phyloP scores from a whole-genome alignment of 257 asterid species.

The Avicennia marina region DNA sequence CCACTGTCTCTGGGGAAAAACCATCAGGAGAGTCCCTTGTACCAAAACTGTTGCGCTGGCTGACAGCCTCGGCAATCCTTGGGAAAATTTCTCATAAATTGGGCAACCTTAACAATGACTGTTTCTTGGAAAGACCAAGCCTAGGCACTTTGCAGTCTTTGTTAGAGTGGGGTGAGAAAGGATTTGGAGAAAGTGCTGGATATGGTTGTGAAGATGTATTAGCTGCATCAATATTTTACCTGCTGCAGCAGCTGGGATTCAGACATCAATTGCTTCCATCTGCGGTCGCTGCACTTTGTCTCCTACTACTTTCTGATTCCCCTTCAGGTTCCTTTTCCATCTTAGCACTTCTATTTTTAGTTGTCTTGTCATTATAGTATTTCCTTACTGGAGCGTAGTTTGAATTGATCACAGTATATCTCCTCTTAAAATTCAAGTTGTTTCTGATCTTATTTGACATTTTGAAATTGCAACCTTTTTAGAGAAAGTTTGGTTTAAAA shows the following conservation, averaged over 20 bases:
- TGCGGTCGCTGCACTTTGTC: slow-evolving; percentile 66
- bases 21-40: slow-evolving; percentile 45
- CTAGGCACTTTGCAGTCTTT: slow-evolving; percentile 40
- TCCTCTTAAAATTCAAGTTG: too few relatives aligned
- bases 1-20: slow-evolving; percentile 25
- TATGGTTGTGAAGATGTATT: slow-evolving; percentile 37
- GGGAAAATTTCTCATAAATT: slow-evolving; percentile 45
- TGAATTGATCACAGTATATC: neutral
- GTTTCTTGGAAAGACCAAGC: slow-evolving; percentile 30
- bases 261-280: slow-evolving; percentile 53
- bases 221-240: slow-evolving; percentile 56
- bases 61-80: slow-evolving; percentile 72
- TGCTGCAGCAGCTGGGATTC: slow-evolving; percentile 56
- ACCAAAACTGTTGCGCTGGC: slow-evolving; percentile 82
- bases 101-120: slow-evolving; percentile 19
- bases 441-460: too few relatives aligned
- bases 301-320: slow-evolving; percentile 47
- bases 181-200: slow-evolving; percentile 16
- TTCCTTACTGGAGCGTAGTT: neutral
- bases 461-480: too few relatives aligned
- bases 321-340: slow-evolving; percentile 45
- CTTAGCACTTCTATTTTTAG: neutral
- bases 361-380: neutral
- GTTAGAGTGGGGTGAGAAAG: slow-evolving; percentile 37
- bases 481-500: too few relatives aligned